These are phyloP conservation scores for Dioszegia hungarica DNA, from an alignment of 768 basidiomycete genomes.

Conservation along the genomic window DNA sequence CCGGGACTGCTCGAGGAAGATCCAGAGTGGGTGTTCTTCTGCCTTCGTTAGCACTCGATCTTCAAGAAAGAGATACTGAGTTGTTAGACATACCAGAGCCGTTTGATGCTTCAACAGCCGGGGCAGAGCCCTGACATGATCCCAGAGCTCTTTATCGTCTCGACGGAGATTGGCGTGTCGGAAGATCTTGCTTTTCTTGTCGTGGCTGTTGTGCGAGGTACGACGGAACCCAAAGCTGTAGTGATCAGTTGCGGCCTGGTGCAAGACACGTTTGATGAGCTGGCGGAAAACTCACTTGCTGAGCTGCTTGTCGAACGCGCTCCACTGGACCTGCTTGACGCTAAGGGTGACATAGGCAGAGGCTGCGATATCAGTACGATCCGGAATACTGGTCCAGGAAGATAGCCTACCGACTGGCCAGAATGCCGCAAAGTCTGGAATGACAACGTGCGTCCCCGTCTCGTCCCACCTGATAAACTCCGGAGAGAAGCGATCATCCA, in stretches of 20 bases:
- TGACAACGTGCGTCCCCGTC: not conserved
- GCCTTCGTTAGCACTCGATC: too few species aligned
- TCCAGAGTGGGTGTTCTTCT: too few species aligned
- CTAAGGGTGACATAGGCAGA: not conserved
- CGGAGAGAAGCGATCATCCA: not conserved
- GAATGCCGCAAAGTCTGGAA: slow-evolving; percentile 4
- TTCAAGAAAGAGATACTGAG: not conserved
- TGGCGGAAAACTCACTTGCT: not conserved
- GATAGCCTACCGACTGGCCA: not conserved
- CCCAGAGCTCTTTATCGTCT: not conserved
- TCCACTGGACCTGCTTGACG: not conserved
- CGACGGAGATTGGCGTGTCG: not conserved
- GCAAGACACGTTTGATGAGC: too few species aligned
- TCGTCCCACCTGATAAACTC: not conserved
- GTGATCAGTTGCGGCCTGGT: not conserved
- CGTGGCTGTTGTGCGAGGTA: too few species aligned
- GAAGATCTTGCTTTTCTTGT: not conserved
- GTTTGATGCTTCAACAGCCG: not conserved
- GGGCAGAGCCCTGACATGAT: not conserved
- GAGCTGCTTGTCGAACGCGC: slow-evolving; percentile 4
- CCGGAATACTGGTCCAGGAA: not conserved
- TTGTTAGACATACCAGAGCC: too few species aligned
- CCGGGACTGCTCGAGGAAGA: too few species aligned
- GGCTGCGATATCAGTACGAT: not conserved
- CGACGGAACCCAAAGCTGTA: not conserved